Conservation (phyloP, 352 stramenopile species). For the Elongisporangium undulatum region DNA sequence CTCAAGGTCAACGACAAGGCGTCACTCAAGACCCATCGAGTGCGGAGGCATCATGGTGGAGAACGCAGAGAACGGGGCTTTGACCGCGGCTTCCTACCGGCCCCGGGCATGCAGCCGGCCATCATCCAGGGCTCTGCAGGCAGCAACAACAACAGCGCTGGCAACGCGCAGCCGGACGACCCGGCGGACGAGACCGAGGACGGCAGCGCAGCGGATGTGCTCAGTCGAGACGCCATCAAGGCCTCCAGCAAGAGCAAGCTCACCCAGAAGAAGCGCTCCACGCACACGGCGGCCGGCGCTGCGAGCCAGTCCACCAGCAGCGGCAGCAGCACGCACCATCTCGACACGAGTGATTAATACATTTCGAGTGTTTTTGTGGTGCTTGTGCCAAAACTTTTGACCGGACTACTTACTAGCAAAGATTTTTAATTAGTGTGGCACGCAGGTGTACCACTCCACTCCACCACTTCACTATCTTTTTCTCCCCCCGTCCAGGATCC, state of each 20-base stretch:
- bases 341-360: background rate
- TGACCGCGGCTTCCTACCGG: slow-evolving; percentile 25
- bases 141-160: background rate
- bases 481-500: background rate
- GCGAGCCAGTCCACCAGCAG: background rate
- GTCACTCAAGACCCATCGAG: background rate
- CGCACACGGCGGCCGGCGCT: background rate
- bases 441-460: background rate
- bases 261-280: slow-evolving; percentile 37
- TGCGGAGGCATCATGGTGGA: background rate
- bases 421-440: background rate
- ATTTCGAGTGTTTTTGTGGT: background rate
- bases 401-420: background rate
- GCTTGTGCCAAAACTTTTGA: background rate
- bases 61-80: slow-evolving; percentile 32
- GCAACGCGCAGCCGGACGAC: slow-evolving; percentile 1
- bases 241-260: slow-evolving; percentile 53
- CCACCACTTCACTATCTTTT: background rate
- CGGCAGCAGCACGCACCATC: background rate
- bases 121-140: background rate
- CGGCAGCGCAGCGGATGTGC: slow-evolving; percentile 26
- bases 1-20: slow-evolving; percentile 7
- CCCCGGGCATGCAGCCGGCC: background rate
- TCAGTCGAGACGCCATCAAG: slow-evolving; percentile 69
- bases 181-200: slow-evolving; percentile 28